Evolutionary conservation across 2,329 filamentous ascomycete species (phyloP).

Genomic region (Thelonectria rubi): DNA sequence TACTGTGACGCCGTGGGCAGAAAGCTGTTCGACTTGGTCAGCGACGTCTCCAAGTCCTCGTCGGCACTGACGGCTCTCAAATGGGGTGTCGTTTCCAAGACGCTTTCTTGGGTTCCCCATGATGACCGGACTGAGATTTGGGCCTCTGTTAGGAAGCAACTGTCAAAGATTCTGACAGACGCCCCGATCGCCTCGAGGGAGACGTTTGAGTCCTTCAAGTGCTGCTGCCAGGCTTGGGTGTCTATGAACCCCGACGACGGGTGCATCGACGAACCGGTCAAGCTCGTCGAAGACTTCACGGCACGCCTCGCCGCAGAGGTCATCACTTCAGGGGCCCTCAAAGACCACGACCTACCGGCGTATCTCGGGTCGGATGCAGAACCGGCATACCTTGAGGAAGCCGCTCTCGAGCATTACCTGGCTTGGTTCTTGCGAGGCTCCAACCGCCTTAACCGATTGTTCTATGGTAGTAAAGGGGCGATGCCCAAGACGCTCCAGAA

Average conservation of each 20-base stretch:
- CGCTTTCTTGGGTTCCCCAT: constrained; percentile 47
- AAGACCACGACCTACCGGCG: constrained; percentile 35
- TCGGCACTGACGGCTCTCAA: constrained; percentile 48
- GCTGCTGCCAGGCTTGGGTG: constrained; percentile 51
- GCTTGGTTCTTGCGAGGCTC: constrained; percentile 47
- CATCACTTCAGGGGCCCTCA: constrained; percentile 35
- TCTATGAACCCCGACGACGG: constrained; percentile 50
- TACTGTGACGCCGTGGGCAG: constrained; percentile 54
- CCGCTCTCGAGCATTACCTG: constrained; percentile 46
- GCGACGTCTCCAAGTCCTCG: constrained; percentile 43
- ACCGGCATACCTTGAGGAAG: constrained; percentile 40
- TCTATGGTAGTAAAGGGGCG: constrained; percentile 37
- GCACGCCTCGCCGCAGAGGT: constrained; percentile 46
- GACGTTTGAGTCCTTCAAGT: constrained; percentile 54
- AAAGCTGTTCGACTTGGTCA: constrained; percentile 50
- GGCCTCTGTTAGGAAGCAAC: constrained; percentile 44
- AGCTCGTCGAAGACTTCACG: constrained; percentile 47
- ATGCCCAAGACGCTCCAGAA: constrained; percentile 41
- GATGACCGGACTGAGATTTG: constrained; percentile 47
- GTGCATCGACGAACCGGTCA: constrained; percentile 42
- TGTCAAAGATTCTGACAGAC: constrained; percentile 47
- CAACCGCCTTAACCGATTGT: constrained; percentile 45
- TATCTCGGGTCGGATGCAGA: constrained; percentile 27
- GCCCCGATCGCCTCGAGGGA: constrained; percentile 46
- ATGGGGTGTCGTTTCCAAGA: constrained; percentile 52